Conservation (phyloP, 2,329 filamentous ascomycete species). For the Colletotrichum sp. region DNA sequence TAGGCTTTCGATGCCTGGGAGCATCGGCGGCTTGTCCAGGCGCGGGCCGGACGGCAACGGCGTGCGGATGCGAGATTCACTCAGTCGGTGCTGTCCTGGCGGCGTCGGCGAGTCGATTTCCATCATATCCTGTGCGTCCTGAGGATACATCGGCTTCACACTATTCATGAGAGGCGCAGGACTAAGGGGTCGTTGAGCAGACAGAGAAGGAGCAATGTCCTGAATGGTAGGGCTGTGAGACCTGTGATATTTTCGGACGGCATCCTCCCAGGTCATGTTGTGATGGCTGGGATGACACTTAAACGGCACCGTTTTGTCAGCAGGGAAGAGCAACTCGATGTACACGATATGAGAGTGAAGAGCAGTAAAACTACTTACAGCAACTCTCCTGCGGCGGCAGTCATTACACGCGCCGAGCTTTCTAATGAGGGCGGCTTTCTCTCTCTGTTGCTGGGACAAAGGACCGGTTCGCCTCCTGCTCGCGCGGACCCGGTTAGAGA, state of each 20-base stretch:
- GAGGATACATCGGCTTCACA: constrained; percentile 44
- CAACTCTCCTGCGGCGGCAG: constrained; percentile 61
- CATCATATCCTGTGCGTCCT: constrained; percentile 63
- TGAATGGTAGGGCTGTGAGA: constrained; percentile 57
- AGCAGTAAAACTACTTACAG: constrained; percentile 48
- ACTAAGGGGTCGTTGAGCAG: constrained; percentile 50
- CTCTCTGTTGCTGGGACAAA: constrained; percentile 61
- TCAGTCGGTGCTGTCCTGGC: constrained; percentile 43
- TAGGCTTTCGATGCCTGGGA: constrained; percentile 56
- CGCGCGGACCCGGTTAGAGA: constrained; percentile 57
- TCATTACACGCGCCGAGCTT: constrained; percentile 64
- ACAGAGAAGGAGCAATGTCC: constrained; percentile 49
- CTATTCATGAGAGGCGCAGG: constrained; percentile 43
- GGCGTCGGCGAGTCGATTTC: constrained; percentile 53
- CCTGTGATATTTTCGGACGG: constrained; percentile 57
- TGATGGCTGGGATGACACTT: constrained; percentile 67
- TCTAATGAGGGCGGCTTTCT: constrained; percentile 63
- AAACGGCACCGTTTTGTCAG: constrained; percentile 13
- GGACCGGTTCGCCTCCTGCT: constrained; percentile 65
- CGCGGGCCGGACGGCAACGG: constrained; percentile 62
- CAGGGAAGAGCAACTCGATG: constrained; percentile 9
- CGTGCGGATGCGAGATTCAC: constrained; percentile 58
- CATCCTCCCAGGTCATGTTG: constrained; percentile 66
- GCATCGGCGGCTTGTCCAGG: constrained; percentile 53
- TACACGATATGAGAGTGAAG: not conserved